Evolutionary conservation across 441 rosid genomes (phyloP).

Genomic region (Raphanus hybrid): DNA sequence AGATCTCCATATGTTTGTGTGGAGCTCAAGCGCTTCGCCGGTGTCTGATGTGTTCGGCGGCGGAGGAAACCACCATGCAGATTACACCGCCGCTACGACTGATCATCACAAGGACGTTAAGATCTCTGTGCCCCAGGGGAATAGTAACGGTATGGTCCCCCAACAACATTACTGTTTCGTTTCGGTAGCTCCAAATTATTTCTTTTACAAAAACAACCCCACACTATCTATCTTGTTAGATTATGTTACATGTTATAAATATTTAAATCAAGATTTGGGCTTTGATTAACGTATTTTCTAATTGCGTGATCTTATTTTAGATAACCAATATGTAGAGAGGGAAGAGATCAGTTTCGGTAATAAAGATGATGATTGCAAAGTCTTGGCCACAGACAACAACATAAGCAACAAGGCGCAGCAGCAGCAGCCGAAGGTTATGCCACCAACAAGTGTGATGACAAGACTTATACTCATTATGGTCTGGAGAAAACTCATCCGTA

Average conservation of each 20-base stretch:
- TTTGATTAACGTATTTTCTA: neutral
- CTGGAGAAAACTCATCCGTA: slow-evolving; percentile 98
- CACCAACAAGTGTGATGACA: slow-evolving; percentile 98
- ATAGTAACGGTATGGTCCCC: slow-evolving; percentile 44
- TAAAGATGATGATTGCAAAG: slow-evolving; percentile 53
- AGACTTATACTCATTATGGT: slow-evolving; percentile 99
- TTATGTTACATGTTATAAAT: neutral
- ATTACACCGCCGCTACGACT: slow-evolving; percentile 44
- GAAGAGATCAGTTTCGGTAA: slow-evolving; percentile 89
- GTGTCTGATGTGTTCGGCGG: slow-evolving; percentile 89
- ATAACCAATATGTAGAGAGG: slow-evolving; percentile 72
- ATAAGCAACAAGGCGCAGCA: slow-evolving; percentile 36
- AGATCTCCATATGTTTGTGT: slow-evolving; percentile 96
- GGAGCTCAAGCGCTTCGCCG: slow-evolving; percentile 97
- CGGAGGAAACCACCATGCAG: slow-evolving; percentile 46
- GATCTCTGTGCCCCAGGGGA: slow-evolving; percentile 77
- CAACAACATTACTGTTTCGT: neutral
- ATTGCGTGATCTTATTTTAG: slow-evolving; percentile 1
- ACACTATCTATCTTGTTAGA: neutral
- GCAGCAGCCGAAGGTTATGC: slow-evolving; percentile 64
- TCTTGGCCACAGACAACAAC: slow-evolving; percentile 50
- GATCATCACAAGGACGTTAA: slow-evolving; percentile 73
- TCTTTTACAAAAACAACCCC: neutral
- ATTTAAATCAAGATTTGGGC: neutral
- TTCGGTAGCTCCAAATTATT: neutral